These are phyloP conservation scores for Sarocladium oryzae DNA, from an alignment of 2,329 filamentous ascomycete genomes.

Conservation along the genomic window DNA sequence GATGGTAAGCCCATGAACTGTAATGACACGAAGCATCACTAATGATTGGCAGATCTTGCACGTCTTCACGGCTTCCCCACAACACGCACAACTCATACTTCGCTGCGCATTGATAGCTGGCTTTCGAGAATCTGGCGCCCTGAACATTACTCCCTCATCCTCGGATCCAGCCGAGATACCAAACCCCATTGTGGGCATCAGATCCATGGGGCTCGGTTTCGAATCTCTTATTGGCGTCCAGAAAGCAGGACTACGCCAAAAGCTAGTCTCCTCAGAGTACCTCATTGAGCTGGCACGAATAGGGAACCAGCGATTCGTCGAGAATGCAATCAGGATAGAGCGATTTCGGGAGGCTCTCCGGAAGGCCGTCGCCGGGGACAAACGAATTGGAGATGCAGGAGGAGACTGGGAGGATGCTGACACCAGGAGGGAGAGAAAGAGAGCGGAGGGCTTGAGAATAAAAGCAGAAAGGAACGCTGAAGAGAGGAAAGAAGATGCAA, in stretches of 20 bases:
- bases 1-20: slow-evolving; percentile 62
- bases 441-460: slow-evolving; percentile 49
- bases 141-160: slow-evolving; percentile 47
- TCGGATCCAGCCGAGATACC: slow-evolving; percentile 25
- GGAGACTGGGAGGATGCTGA: slow-evolving; percentile 49
- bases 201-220: slow-evolving; percentile 74
- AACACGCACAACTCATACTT: slow-evolving; percentile 69
- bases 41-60: slow-evolving; percentile 68
- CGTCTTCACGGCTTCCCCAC: slow-evolving; percentile 67
- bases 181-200: slow-evolving; percentile 74
- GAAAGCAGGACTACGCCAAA: slow-evolving; percentile 23
- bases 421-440: slow-evolving; percentile 47
- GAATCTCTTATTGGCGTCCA: slow-evolving; percentile 70
- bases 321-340: slow-evolving; percentile 61
- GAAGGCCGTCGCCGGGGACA: slow-evolving; percentile 22
- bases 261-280: slow-evolving; percentile 60
- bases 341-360: slow-evolving; percentile 52
- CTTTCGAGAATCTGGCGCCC: slow-evolving; percentile 83
- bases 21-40: slow-evolving; percentile 13
- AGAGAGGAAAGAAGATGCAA: background rate
- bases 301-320: slow-evolving; percentile 66
- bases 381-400: slow-evolving; percentile 26
- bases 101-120: slow-evolving; percentile 72
- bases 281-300: slow-evolving; percentile 60
- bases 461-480: slow-evolving; percentile 34